Percentiles rank a stretch among this genome's conserved stretches.
Evolutionary conservation across 768 basidiomycete genomes (phyloP).

Genomic region (Kwoniella mangroviensis): DNA sequence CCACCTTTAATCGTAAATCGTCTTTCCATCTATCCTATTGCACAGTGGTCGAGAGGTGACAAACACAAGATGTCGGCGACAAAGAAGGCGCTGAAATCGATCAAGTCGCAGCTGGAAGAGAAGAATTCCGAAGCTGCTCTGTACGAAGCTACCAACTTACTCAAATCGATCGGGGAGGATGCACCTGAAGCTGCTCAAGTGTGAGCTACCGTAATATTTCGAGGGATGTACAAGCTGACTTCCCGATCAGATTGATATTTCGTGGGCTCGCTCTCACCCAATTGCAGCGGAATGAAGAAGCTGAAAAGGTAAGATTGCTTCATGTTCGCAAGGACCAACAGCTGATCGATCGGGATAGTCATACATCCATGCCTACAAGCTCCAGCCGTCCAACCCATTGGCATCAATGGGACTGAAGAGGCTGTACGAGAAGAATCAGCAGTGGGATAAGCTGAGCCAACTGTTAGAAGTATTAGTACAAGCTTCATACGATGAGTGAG

Average conservation of each 20-base stretch:
- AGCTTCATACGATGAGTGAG: slow-evolving; percentile 68
- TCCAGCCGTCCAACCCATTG: slow-evolving; percentile 71
- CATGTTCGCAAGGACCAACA: not conserved
- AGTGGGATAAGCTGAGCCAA: slow-evolving; percentile 34
- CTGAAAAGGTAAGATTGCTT: slow-evolving; percentile 79
- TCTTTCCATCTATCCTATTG: slow-evolving; percentile 2
- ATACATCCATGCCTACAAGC: slow-evolving; percentile 75
- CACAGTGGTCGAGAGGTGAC: slow-evolving; percentile 5
- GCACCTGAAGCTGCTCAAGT: slow-evolving; percentile 43
- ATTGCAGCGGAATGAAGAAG: slow-evolving; percentile 69
- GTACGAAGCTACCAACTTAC: slow-evolving; percentile 39
- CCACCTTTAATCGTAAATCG: slow-evolving; percentile 10
- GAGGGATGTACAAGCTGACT: slow-evolving; percentile 2
- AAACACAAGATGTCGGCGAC: slow-evolving; percentile 28
- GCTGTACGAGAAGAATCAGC: slow-evolving; percentile 48
- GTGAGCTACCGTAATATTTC: slow-evolving; percentile 23
- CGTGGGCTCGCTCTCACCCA: slow-evolving; percentile 79
- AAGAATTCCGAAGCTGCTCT: slow-evolving; percentile 44
- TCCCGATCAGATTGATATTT: slow-evolving; percentile 72
- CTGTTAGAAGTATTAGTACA: slow-evolving; percentile 65
- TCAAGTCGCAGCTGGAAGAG: slow-evolving; percentile 42
- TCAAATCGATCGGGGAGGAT: slow-evolving; percentile 36
- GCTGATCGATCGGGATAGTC: slow-evolving; percentile 60
- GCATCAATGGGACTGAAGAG: slow-evolving; percentile 62
- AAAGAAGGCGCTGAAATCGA: slow-evolving; percentile 52